Evolutionary conservation across 768 basidiomycete genomes (phyloP).

Genomic region (Termitomyces sp.): DNA sequence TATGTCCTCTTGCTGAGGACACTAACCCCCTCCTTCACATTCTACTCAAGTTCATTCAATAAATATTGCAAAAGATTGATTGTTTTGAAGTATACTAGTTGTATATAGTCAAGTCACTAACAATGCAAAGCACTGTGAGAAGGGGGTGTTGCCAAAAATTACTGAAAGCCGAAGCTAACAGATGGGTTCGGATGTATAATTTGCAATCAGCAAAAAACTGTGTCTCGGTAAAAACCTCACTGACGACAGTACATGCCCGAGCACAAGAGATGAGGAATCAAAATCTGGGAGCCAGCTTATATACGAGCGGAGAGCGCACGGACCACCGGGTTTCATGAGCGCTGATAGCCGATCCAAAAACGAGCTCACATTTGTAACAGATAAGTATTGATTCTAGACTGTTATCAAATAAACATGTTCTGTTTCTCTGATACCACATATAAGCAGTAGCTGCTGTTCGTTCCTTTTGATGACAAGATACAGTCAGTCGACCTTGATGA

Average conservation of each 20-base stretch:
- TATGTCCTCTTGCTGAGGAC: no score
- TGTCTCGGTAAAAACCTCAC: conserved; percentile 96
- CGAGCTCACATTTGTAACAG: no score
- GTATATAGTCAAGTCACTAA: conserved; percentile 11
- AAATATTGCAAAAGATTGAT: background rate
- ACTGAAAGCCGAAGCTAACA: conserved; percentile 83
- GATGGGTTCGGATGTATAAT: conserved; percentile 96
- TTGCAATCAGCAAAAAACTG: conserved; percentile 96
- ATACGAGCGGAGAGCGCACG: conserved; percentile 45
- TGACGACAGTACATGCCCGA: conserved; percentile 94
- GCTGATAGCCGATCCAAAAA: background rate
- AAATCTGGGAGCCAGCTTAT: conserved; percentile 25
- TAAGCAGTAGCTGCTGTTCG: no score
- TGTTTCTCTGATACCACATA: background rate
- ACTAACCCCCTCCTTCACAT: no score
- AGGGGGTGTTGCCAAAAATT: conserved; percentile 79
- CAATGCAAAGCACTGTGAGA: conserved; percentile 15
- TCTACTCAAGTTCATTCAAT: background rate
- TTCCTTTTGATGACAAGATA: background rate
- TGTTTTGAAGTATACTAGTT: no score
- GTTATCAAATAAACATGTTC: background rate
- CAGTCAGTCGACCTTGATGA: no score
- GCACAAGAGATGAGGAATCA: conserved; percentile 75
- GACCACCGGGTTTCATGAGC: conserved; percentile 33
- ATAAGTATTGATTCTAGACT: background rate